Base-by-base conservation (phyloP, 345 rosid genomes). In the Cardamine resedifolia region DNA sequence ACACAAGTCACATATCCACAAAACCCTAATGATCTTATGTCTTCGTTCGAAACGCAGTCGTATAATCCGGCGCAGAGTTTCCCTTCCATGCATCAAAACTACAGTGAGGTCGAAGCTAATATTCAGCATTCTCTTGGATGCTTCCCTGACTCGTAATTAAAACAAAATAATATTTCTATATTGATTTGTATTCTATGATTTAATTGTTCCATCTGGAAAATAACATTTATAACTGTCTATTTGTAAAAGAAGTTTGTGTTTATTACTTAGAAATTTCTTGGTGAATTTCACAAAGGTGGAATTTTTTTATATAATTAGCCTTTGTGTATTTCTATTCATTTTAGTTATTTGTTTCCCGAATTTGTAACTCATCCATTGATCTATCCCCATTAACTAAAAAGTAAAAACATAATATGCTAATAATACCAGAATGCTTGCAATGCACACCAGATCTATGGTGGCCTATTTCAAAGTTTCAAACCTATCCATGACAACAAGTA, bases 121-220 rank as follows among this genome's bases (percentile, higher is more conserved):
- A 70, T 57, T 59, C 84, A 79, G 77, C 81, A 61, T 19, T 62
- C 88, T 73, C 88, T 84, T 57, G 91, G 81, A 53, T 89, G 83
- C 85, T 87, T 92, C 70, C 87, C 87, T 58, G 87, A 84, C 64
- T 81, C 79, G 26, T 91, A 79, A 83, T 52, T 53, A 31, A 44
- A 64, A n/a, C 10, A 56, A 21, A 26, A 11, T 14, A 26, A 11
- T 14, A 12, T 20, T 27, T 39, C 39, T 56, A 36, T 71, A 58
- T 57, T 76, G 63, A 75, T 76, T 75, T 63, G 71, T 70, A 66
- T 77, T 71, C 43, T 77, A 66, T 66, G 77, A 72, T 72, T 66
- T 77, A 77, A 77, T 77, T 77, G 70, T 51, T 72, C 57, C 64
- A 77, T 59, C 64, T 66, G 68, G 38, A 26, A 70, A 70, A 77